These are phyloP conservation scores for Nicotiana obtusifolia DNA, from an alignment of 257 asterid species.

Conservation along the genomic window DNA sequence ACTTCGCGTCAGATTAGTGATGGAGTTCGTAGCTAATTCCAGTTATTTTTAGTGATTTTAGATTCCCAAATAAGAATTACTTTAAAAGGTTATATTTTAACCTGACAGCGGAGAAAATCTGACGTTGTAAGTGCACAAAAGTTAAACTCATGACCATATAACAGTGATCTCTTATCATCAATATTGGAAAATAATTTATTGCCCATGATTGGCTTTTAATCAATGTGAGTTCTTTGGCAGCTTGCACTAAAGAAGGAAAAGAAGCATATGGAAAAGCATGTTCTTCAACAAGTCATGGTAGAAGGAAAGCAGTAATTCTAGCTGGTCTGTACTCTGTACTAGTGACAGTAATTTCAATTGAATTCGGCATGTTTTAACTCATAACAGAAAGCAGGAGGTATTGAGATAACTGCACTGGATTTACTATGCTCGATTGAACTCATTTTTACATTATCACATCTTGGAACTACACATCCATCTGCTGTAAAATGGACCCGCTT, in stretches of 20 bases:
- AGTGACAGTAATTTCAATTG: slow-evolving; percentile 5
- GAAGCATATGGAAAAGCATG: slow-evolving; percentile 46
- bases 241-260: slow-evolving; percentile 54
- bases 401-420: neutral
- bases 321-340: slow-evolving; percentile 37
- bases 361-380: neutral
- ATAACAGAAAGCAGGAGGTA: neutral
- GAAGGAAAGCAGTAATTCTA: slow-evolving; percentile 38
- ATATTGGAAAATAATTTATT: neutral
- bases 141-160: neutral
- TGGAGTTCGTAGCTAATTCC: too few relatives aligned
- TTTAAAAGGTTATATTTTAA: neutral
- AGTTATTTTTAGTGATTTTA: neutral
- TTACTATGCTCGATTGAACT: neutral
- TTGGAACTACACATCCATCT: neutral
- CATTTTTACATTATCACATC: neutral
- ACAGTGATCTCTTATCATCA: neutral
- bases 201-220: neutral
- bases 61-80: neutral
- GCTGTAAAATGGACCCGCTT: too few relatives aligned
- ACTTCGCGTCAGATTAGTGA: too few relatives aligned
- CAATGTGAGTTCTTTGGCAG: slow-evolving; percentile 21
- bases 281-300: slow-evolving; percentile 26
- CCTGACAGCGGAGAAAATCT: neutral
- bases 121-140: neutral